Conservation (phyloP, 139 green algal species). For the Closterium sp. region DNA sequence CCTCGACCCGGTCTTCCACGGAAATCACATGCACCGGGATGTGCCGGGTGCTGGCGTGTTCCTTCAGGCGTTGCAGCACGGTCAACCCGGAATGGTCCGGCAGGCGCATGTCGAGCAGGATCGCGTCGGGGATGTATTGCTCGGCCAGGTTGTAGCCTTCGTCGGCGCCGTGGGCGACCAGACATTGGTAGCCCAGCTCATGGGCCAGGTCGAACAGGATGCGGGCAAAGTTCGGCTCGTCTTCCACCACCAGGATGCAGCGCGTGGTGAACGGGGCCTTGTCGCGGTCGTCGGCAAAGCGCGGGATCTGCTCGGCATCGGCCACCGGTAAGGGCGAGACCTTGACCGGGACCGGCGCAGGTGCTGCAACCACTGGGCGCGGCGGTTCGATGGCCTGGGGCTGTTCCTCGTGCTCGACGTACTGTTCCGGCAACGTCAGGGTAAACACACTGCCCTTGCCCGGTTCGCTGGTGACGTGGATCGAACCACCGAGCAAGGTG, state of each 20-base stretch:
- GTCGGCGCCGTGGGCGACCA: background rate
- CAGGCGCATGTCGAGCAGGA: background rate
- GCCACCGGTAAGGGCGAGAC: too few species aligned
- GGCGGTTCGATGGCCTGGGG: too few species aligned
- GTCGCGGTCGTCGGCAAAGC: too few species aligned
- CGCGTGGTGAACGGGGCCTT: too few species aligned
- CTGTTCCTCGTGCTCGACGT: too few species aligned
- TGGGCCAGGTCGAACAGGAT: background rate
- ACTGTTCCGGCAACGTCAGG: background rate
- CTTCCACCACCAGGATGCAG: background rate
- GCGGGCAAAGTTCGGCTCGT: background rate
- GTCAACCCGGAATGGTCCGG: background rate
- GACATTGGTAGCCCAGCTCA: background rate
- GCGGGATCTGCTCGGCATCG: too few species aligned
- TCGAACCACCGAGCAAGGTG: background rate
- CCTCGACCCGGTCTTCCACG: too few species aligned
- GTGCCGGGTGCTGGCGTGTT: background rate
- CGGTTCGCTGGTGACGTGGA: background rate
- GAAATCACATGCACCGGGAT: background rate
- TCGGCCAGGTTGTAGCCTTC: background rate
- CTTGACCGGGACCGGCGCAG: too few species aligned
- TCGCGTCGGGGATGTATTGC: background rate
- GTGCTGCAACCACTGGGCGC: too few species aligned
- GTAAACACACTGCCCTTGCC: background rate
- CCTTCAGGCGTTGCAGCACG: background rate